Conservation (phyloP, 2,329 filamentous ascomycete genomes). For the Magnaporthiopsis incrustans region DNA sequence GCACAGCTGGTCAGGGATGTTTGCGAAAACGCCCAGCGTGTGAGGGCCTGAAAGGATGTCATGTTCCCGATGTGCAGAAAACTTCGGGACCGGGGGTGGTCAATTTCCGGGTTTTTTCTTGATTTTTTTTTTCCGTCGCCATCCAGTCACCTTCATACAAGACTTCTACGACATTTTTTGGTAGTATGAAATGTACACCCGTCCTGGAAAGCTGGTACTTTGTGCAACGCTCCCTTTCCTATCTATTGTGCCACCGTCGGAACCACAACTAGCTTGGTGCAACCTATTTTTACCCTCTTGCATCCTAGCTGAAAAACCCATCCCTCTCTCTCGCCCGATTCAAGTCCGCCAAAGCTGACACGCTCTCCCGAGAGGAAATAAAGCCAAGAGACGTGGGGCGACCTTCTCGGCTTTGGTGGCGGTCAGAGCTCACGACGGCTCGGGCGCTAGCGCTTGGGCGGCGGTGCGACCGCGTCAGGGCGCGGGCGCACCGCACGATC, state of each 20-base stretch:
- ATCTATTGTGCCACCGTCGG: too few species aligned
- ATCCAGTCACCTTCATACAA: background rate
- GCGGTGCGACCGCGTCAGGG: background rate
- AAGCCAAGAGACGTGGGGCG: background rate
- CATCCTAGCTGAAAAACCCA: background rate
- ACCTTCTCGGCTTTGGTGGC: background rate
- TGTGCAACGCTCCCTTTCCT: too few species aligned
- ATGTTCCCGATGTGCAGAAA: background rate
- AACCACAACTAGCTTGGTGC: background rate
- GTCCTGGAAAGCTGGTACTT: too few species aligned
- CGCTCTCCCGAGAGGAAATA: background rate
- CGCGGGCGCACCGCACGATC: too few species aligned
- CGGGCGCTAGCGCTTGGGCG: too few species aligned
- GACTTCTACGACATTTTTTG: background rate
- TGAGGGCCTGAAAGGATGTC: background rate
- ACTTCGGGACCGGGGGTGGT: background rate
- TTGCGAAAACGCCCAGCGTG: background rate
- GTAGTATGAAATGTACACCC: background rate
- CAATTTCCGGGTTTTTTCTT: background rate
- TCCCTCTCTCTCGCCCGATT: background rate
- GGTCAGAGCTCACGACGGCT: background rate
- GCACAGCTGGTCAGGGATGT: constrained; percentile 21
- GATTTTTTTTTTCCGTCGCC: background rate
- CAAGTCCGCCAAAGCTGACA: background rate
- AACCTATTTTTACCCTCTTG: background rate